A percentile compares a stretch with the other conserved stretches of the same genome.
Evolutionary conservation across 345 rosid species (phyloP).

Genomic region (Pistacia vera): DNA sequence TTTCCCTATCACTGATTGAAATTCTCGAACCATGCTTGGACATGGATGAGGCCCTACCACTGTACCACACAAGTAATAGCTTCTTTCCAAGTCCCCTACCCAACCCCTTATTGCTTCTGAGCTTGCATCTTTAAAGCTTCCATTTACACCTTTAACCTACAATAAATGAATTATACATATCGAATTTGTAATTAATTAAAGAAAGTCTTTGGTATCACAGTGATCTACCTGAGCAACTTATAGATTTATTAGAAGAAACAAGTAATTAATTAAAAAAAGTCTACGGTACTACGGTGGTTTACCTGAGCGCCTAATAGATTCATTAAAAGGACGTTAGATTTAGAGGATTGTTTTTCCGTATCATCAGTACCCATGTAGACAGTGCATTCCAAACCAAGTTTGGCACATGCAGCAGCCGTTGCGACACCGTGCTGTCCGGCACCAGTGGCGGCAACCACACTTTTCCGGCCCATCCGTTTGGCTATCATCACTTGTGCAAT

Average conservation of each 20-base stretch:
- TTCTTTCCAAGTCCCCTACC: constrained; percentile 48
- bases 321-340: constrained; percentile 63
- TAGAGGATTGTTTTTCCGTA: constrained; percentile 64
- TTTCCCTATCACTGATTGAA: constrained; percentile 81
- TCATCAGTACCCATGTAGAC: constrained; percentile 72
- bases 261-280: neutral
- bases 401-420: constrained; percentile 85
- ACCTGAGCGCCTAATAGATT: constrained; percentile 68
- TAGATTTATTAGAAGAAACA: constrained; percentile 43
- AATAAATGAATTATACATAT: too few relatives aligned
- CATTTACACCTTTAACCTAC: constrained; percentile 64
- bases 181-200: neutral
- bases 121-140: constrained; percentile 69
- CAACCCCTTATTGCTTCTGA: constrained; percentile 77
- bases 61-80: constrained; percentile 57
- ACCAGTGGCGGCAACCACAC: constrained; percentile 72
- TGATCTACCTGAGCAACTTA: constrained; percentile 60
- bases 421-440: constrained; percentile 95
- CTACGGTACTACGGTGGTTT: neutral
- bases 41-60: constrained; percentile 89
- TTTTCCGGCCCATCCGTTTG: constrained; percentile 62
- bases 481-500: constrained; percentile 86
- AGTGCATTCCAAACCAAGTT: constrained; percentile 60
- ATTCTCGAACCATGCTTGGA: constrained; percentile 79
- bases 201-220: too few relatives aligned